Conservation (phyloP, 805 yeast species). For the Kluyveromyces siamensis region DNA sequence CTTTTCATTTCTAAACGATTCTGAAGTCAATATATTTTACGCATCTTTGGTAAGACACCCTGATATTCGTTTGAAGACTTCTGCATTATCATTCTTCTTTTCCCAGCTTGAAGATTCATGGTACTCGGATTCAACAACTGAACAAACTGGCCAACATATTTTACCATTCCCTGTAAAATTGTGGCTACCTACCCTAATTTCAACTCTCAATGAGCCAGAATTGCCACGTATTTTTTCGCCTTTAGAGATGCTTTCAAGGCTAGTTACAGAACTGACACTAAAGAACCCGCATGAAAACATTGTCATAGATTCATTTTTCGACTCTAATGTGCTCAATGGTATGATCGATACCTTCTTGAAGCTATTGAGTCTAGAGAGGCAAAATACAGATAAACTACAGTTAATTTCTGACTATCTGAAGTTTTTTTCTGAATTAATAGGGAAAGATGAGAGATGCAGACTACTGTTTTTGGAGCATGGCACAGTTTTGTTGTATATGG, state of each 20-base stretch:
- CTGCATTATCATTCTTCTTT: conserved; percentile 3
- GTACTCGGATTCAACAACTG: background rate
- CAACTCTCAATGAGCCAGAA: conserved; percentile 2
- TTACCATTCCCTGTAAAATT: conserved; percentile 2
- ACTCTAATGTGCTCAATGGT: conserved; percentile 18
- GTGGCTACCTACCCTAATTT: conserved; percentile 2
- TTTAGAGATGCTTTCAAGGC: background rate
- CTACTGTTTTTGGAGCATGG: conserved; percentile 15
- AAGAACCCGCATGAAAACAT: conserved; percentile 13
- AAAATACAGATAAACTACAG: conserved; percentile 10
- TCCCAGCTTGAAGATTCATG: conserved; percentile 1
- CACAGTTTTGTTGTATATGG: conserved; percentile 14
- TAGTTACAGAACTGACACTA: background rate
- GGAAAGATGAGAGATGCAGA: conserved; percentile 22
- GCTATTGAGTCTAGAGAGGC: conserved; percentile 13
- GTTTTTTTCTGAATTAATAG: conserved; percentile 20
- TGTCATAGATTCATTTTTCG: conserved; percentile 15
- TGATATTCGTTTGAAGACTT: conserved; percentile 1
- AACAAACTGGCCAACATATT: background rate
- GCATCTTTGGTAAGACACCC: conserved; percentile 2
- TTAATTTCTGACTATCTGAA: conserved; percentile 18
- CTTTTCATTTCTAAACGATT: background rate
- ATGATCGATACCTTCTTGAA: conserved; percentile 17
- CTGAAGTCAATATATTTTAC: background rate
- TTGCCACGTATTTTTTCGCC: conserved; percentile 1